Evolutionary conservation across 257 asterid genomes (phyloP).

Genomic region (Ballota nigra): DNA sequence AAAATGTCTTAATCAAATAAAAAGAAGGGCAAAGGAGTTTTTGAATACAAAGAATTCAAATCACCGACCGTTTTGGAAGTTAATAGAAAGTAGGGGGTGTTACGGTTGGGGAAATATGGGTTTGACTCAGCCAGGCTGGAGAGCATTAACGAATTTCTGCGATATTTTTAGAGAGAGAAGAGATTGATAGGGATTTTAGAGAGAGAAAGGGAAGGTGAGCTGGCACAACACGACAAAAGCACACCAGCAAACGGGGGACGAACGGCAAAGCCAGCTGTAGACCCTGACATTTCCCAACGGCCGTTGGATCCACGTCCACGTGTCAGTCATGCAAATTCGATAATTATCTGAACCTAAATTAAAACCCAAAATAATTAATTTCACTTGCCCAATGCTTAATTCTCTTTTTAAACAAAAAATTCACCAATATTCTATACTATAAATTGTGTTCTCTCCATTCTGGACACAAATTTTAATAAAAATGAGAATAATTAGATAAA

Average conservation of each 20-base stretch:
- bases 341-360: background rate
- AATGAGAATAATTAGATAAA: too few relatives aligned
- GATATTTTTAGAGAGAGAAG: constrained; percentile 37
- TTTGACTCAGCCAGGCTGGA: constrained; percentile 62
- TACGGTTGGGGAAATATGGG: constrained; percentile 34
- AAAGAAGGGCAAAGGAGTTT: constrained; percentile 11
- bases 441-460: too few relatives aligned
- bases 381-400: background rate
- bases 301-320: constrained; percentile 37
- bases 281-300: constrained; percentile 58
- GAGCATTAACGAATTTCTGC: constrained; percentile 35
- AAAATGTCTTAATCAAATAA: background rate
- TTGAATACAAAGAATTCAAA: constrained; percentile 36
- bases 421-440: too few relatives aligned
- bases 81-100: constrained; percentile 28
- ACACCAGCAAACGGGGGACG: constrained; percentile 28
- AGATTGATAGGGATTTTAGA: constrained; percentile 1
- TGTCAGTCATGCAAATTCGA: constrained; percentile 18
- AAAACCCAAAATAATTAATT: background rate
- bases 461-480: too few relatives aligned
- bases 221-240: constrained; percentile 43
- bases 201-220: constrained; percentile 22
- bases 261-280: constrained; percentile 54
- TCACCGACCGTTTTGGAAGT: constrained; percentile 92
- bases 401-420: too few relatives aligned